Evolutionary conservation across 331 rosid genomes (phyloP).

Genomic region (Rhamnella rubrinervis): DNA sequence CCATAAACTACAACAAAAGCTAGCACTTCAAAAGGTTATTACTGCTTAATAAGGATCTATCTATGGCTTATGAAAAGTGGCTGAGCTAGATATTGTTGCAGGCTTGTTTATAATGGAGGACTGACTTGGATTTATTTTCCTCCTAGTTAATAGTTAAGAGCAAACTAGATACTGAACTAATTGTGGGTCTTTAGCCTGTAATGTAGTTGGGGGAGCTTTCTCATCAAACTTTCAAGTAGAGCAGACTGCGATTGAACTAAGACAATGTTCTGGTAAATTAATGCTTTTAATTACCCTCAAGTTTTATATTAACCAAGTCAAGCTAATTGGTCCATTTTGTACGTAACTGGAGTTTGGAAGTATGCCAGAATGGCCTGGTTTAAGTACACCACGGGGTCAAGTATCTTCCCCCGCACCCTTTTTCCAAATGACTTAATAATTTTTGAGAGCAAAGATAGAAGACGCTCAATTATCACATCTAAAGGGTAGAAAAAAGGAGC

Average conservation of each 20-base stretch:
- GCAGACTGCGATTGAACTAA: neutral
- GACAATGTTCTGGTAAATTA: neutral
- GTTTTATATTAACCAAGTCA: constrained; percentile 12
- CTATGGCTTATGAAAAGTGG: too few species aligned
- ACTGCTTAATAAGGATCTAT: too few species aligned
- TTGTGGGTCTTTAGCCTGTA: constrained; percentile 7
- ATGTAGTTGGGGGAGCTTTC: constrained; percentile 34
- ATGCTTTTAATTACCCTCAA: neutral
- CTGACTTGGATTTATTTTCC: neutral
- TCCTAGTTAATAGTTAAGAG: neutral
- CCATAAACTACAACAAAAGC: too few species aligned
- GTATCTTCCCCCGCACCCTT: neutral
- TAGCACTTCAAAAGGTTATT: too few species aligned
- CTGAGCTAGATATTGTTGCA: too few species aligned
- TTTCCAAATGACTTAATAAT: neutral
- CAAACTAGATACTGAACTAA: constrained; percentile 12
- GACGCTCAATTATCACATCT: neutral
- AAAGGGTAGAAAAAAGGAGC: neutral
- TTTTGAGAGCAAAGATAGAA: neutral
- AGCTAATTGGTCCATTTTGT: constrained; percentile 13
- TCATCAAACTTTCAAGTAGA: constrained; percentile 16
- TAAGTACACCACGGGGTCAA: neutral
- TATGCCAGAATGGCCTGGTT: constrained; percentile 1
- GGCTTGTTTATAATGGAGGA: too few species aligned
- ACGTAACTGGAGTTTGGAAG: neutral